Percentiles rank a stretch among this genome's conserved stretches.
Evolutionary conservation across 768 basidiomycete species (phyloP).

Genomic region (Tricholoma bakamatsutake): DNA sequence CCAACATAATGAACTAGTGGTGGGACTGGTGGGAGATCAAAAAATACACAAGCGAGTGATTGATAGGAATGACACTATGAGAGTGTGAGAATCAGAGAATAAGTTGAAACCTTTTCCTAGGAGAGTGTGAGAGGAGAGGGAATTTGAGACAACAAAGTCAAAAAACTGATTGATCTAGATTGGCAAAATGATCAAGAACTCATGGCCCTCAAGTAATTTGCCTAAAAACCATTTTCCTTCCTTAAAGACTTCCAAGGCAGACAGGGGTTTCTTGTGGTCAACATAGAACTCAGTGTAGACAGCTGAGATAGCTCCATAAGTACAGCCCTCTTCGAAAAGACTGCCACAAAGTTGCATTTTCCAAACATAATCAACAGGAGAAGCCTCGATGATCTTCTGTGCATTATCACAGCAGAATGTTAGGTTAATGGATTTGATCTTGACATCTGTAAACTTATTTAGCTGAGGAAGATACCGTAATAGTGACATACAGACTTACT

Average conservation of each 20-base stretch:
- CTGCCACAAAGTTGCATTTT: not conserved
- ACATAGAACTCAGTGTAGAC: conserved; percentile 25
- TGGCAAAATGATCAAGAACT: not conserved
- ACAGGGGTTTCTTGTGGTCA: conserved; percentile 25
- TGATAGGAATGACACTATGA: too few relatives aligned
- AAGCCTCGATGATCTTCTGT: not conserved
- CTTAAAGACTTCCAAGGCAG: conserved; percentile 17
- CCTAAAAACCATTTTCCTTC: conserved; percentile 20
- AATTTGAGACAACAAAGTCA: too few relatives aligned
- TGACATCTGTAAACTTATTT: not conserved
- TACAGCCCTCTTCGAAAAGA: not conserved
- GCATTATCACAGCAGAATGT: not conserved
- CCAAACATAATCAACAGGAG: not conserved
- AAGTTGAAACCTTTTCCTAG: too few relatives aligned
- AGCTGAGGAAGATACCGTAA: not conserved
- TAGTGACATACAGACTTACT: conserved; percentile 11
- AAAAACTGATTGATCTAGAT: not conserved
- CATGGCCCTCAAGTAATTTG: conserved; percentile 16
- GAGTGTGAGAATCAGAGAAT: too few relatives aligned
- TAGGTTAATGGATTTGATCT: not conserved
- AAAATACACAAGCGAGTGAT: too few relatives aligned
- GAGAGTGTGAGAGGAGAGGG: too few relatives aligned
- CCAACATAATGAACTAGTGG: too few relatives aligned
- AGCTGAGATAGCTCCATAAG: conserved; percentile 17
- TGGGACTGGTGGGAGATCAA: too few relatives aligned